A percentile compares a stretch with the other conserved stretches of the same genome.
phyloP scores from a whole-genome alignment of 805 yeast genomes.

The Ascoidea rubescens region DNA sequence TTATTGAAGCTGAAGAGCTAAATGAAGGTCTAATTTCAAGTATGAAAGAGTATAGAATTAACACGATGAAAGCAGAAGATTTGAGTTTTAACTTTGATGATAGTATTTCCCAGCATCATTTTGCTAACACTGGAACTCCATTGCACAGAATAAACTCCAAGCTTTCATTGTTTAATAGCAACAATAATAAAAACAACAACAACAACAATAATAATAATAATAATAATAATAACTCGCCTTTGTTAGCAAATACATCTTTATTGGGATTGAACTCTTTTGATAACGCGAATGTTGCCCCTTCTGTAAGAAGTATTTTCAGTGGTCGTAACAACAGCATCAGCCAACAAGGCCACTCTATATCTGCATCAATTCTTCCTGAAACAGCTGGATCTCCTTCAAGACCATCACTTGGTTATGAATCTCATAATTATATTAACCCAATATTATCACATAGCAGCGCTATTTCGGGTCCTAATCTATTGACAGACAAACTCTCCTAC shows the following conservation, averaged over 20 bases:
- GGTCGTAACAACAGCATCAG: background rate
- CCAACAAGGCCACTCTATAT: background rate
- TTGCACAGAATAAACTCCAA: background rate
- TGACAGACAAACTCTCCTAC: background rate
- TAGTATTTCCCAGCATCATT: background rate
- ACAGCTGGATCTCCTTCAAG: background rate
- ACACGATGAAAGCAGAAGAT: background rate
- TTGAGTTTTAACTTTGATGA: background rate
- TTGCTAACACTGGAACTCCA: background rate
- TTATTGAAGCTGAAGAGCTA: background rate
- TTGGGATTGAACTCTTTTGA: background rate
- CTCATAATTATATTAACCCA: background rate
- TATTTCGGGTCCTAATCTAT: background rate
- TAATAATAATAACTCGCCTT: background rate
- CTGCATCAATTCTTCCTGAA: background rate
- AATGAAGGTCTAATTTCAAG: background rate
- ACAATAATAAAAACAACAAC: too few relatives aligned
- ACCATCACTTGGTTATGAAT: background rate
- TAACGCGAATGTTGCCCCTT: background rate
- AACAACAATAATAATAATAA: background rate
- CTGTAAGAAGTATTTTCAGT: background rate
- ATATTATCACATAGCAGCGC: background rate
- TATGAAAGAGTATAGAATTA: background rate
- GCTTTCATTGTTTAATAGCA: background rate
- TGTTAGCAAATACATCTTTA: background rate